Evolutionary conservation across 169 alveolate genomes (phyloP).

Genomic region (Cryptosporidium xiaoi): DNA sequence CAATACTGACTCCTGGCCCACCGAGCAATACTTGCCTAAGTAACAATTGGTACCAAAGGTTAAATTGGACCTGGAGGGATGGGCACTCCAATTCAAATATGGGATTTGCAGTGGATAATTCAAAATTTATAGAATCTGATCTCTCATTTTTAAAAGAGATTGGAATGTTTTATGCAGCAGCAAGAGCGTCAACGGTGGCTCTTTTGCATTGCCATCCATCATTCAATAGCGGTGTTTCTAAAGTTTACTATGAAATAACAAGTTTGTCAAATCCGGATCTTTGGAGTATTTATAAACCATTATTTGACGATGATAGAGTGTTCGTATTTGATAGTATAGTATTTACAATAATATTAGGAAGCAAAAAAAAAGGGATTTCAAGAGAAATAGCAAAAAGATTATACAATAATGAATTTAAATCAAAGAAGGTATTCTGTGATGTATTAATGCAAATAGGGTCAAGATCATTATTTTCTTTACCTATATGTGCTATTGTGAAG

Average conservation of each 20-base stretch:
- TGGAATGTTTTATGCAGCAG: constrained; percentile 68
- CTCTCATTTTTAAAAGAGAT: constrained; percentile 36
- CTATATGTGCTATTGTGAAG: constrained; percentile 50
- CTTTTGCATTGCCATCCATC: constrained; percentile 66
- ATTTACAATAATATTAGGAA: constrained; percentile 78
- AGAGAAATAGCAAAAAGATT: constrained; percentile 69
- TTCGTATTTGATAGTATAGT: constrained; percentile 81
- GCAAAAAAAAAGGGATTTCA: constrained; percentile 67
- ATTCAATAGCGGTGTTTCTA: constrained; percentile 45
- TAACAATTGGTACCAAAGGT: constrained; percentile 72
- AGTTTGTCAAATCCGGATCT: constrained; percentile 22
- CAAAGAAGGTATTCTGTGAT: constrained; percentile 65
- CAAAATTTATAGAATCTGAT: constrained; percentile 54
- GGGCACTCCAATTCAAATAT: constrained; percentile 17
- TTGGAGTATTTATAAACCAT: constrained; percentile 78
- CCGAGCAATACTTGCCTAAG: constrained; percentile 69
- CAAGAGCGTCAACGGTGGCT: constrained; percentile 43
- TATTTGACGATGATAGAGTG: constrained; percentile 79
- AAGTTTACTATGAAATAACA: constrained; percentile 49
- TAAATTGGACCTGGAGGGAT: constrained; percentile 65
- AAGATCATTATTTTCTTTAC: constrained; percentile 59
- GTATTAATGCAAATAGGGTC: constrained; percentile 60
- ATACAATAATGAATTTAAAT: constrained; percentile 61
- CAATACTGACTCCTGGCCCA: constrained; percentile 63
- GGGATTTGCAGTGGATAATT: constrained; percentile 4